Evolutionary conservation across 108 stramenopile species (phyloP), one percentile per base, ranked within the genome.

Genomic region (Chaetoceros muelleri): DNA sequence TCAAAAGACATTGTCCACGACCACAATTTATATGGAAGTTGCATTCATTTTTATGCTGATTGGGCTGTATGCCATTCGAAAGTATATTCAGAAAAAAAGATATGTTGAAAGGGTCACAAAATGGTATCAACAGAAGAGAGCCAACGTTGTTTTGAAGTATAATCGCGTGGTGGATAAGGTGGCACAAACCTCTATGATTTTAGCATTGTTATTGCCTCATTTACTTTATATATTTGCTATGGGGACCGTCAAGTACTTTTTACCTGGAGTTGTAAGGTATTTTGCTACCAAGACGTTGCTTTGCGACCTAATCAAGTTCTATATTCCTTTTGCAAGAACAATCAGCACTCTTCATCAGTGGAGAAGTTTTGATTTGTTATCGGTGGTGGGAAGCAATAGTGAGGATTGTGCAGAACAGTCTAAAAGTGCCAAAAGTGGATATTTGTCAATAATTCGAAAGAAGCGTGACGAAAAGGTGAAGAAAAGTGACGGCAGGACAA

Each of bases 121-220:
- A 44, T 87, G 77, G 77, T 79, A 73, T 52, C 20, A 29, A 18
- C 40, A 50, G 1, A 76, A 79, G 52, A 76, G 76, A 53, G 28
- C 48, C 13, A 58, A 29, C 3, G 50, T 48, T 5, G 44, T 63
- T 21, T 24, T 67, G 71, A 67, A 47, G 16, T 79, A 79, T 53
- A 34, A 52, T 20, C n/a, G 52, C 30, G 52, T 64, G 22, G 72
- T 79, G 8, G 60, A 62, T 2, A 64, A 60, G 53, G 71, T 87
- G 25, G 75, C 78, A 1, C 57, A 62, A 34, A 80, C 82, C 17
- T 87, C 85, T 5, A 56, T 81, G 28, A 44, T 85, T 18, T 34
- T 91, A 64, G 89, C 89, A 16, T 61, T 80, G 66, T 26, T 75
- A n/a, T 27, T 82, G 24, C 85, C 90, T 5, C 90, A 92, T 60